These are phyloP conservation scores for Arthrocladium fulminans DNA, from an alignment of 2,329 filamentous ascomycete species.

Conservation along the genomic window DNA sequence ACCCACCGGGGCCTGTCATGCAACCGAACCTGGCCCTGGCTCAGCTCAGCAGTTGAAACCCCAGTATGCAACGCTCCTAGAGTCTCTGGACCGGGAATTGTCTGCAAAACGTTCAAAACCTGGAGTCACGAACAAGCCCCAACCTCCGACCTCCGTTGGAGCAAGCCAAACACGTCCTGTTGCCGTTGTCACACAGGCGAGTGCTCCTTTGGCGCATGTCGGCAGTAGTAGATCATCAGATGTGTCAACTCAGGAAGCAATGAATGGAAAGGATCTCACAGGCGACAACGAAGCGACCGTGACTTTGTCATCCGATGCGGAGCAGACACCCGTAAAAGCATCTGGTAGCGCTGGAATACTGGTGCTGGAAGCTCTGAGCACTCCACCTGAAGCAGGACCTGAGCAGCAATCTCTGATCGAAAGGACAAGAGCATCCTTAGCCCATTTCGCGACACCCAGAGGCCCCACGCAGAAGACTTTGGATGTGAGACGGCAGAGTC, in stretches of 20 bases:
- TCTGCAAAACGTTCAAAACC: not conserved
- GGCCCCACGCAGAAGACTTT: not conserved
- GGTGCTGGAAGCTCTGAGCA: too few relatives aligned
- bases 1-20: not conserved
- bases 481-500: slow-evolving; percentile 19
- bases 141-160: not conserved
- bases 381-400: not conserved
- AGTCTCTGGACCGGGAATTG: not conserved
- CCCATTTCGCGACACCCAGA: slow-evolving; percentile 23
- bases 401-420: slow-evolving; percentile 29
- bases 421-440: slow-evolving; percentile 23
- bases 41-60: not conserved
- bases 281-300: not conserved
- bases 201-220: not conserved
- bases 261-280: not conserved
- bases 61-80: not conserved
- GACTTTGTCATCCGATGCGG: not conserved
- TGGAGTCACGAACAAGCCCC: not conserved
- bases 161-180: not conserved
- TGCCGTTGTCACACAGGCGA: not conserved
- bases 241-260: not conserved
- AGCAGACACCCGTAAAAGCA: not conserved
- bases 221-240: not conserved
- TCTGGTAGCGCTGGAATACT: not conserved
- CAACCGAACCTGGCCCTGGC: not conserved